Conservation (phyloP, 2,329 filamentous ascomycete genomes). For the Rhinocladiella mackenziei region DNA sequence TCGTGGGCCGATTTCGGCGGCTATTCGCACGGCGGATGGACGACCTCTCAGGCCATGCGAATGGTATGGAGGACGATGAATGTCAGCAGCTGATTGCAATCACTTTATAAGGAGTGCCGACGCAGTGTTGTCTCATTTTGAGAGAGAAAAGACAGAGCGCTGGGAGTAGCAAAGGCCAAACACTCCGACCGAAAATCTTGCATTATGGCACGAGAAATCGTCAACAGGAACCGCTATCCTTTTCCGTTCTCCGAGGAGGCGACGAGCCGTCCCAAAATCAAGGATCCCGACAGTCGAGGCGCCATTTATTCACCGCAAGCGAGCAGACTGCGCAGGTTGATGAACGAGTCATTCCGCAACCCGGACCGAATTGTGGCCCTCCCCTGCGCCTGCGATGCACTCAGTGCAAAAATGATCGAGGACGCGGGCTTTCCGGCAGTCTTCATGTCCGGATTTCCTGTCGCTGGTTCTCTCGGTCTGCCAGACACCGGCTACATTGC, state of each 20-base stretch:
- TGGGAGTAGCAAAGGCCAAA: too few relatives aligned
- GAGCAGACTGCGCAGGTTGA: conserved; percentile 36
- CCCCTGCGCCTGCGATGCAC: conserved; percentile 43
- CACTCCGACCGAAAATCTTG: too few relatives aligned
- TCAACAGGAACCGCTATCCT: not conserved
- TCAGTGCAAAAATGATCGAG: conserved; percentile 44
- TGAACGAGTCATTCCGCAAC: conserved; percentile 41
- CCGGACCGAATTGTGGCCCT: conserved; percentile 45
- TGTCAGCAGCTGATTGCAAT: too few relatives aligned
- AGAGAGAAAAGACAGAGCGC: too few relatives aligned
- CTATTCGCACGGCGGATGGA: too few relatives aligned
- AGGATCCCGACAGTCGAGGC: not conserved
- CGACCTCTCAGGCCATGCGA: too few relatives aligned
- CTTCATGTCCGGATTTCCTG: conserved; percentile 44
- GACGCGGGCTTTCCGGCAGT: conserved; percentile 47
- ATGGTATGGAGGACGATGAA: too few relatives aligned
- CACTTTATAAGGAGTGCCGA: too few relatives aligned
- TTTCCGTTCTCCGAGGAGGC: not conserved
- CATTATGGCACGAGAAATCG: not conserved
- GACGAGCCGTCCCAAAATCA: not conserved
- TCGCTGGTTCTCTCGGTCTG: conserved; percentile 41
- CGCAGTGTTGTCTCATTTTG: too few relatives aligned
- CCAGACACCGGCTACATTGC: conserved; percentile 51
- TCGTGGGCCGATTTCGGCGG: too few relatives aligned
- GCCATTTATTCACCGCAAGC: not conserved